A percentile compares a stretch with the other conserved stretches of the same genome.
Evolutionary conservation across 108 stramenopile genomes (phyloP).

Genomic region (Epipyxis sp.): DNA sequence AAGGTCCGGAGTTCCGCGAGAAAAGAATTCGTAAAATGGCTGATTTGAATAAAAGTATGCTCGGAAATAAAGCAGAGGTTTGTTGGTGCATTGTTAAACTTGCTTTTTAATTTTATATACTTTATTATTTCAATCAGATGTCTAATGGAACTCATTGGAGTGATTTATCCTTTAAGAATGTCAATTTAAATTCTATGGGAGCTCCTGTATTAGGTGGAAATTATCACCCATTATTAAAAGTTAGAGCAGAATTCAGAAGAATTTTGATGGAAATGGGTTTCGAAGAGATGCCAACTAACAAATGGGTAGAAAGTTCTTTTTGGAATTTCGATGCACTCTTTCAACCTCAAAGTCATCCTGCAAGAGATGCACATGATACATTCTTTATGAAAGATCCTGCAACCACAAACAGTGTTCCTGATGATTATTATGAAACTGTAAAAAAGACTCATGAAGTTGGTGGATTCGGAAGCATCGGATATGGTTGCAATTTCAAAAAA

Average conservation of each 20-base stretch:
- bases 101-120: no score
- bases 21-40: constrained; percentile 82
- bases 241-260: constrained; percentile 79
- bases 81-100: no score
- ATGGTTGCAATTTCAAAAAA: constrained; percentile 84
- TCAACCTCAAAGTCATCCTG: constrained; percentile 99
- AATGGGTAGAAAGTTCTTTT: constrained; percentile 96
- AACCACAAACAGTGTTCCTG: constrained; percentile 72
- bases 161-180: constrained; percentile 75
- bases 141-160: constrained; percentile 24
- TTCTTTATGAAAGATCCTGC: constrained; percentile 98
- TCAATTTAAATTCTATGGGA: constrained; percentile 90
- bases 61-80: constrained; percentile 53
- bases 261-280: constrained; percentile 99
- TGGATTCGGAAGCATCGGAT: constrained; percentile 87
- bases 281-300: constrained; percentile 97
- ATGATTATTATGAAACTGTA: constrained; percentile 94
- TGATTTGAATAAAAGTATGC: constrained; percentile 94
- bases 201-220: constrained; percentile 85
- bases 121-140: background rate
- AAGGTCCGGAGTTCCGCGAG: constrained; percentile 74
- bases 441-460: constrained; percentile 94
- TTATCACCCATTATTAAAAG: constrained; percentile 94
- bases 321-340: constrained; percentile 99
- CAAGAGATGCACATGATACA: constrained; percentile 99